Percentiles rank a stretch among this genome's conserved stretches.
These are phyloP conservation scores for Venturia nashicola DNA, from an alignment of 2,329 filamentous ascomycete genomes.

Conservation along the genomic window DNA sequence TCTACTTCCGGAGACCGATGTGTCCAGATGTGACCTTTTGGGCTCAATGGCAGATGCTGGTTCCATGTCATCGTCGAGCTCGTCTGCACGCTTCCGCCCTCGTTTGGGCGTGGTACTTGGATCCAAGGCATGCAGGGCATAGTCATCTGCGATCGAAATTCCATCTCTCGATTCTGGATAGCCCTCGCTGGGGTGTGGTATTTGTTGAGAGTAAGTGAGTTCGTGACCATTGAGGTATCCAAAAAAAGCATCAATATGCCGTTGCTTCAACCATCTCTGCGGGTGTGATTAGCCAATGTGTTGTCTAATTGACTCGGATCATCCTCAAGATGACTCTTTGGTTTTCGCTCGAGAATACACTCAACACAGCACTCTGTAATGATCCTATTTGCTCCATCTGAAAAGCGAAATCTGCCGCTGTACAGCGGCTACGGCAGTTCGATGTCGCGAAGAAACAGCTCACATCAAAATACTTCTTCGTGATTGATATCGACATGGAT, in stretches of 20 bases:
- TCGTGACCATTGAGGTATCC: conserved; percentile 71
- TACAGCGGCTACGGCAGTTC: background rate
- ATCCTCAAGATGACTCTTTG: background rate
- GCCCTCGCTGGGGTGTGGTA: conserved; percentile 54
- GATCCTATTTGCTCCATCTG: background rate
- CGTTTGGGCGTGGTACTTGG: conserved; percentile 58
- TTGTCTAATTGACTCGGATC: no score
- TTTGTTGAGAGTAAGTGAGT: conserved; percentile 67
- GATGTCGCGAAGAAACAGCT: background rate
- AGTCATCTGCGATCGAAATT: conserved; percentile 74
- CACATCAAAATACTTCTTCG: background rate
- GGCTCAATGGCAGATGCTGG: conserved; percentile 27
- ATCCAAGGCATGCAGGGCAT: conserved; percentile 71
- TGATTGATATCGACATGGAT: no score
- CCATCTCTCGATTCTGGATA: conserved; percentile 62
- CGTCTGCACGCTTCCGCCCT: conserved; percentile 50
- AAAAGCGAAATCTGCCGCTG: background rate
- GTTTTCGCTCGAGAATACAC: background rate
- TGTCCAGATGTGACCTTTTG: conserved; percentile 52
- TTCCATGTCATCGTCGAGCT: conserved; percentile 43
- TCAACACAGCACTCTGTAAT: background rate
- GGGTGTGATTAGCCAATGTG: conserved; percentile 5
- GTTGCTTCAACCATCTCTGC: conserved; percentile 90
- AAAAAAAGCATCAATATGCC: conserved; percentile 92
- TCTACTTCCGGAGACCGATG: conserved; percentile 27